phyloP scores from a whole-genome alignment of 2,329 filamentous ascomycete genomes.

The Colletotrichum limetticola region DNA sequence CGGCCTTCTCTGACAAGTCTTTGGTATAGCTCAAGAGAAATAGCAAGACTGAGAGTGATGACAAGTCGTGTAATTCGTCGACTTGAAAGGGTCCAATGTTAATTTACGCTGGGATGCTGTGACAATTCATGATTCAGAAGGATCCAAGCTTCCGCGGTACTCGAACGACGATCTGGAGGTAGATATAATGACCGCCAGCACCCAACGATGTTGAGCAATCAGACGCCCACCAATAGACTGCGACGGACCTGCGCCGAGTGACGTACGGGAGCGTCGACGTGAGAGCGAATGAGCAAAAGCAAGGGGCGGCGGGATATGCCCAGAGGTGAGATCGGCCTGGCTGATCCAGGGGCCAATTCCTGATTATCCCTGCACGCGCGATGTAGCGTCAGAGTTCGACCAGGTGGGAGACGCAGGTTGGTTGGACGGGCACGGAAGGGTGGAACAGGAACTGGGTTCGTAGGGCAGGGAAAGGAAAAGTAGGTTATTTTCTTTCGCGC shows the following conservation, averaged over 20 bases:
- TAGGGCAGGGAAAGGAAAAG: constrained; percentile 18
- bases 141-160: constrained; percentile 13
- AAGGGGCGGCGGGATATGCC: constrained; percentile 14
- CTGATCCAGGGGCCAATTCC: constrained; percentile 33
- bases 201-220: constrained; percentile 6
- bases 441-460: constrained; percentile 27
- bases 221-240: constrained; percentile 24
- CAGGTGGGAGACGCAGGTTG: constrained; percentile 25
- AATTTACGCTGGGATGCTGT: constrained; percentile 7
- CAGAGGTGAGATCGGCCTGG: constrained; percentile 27
- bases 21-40: background rate
- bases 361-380: constrained; percentile 34
- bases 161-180: constrained; percentile 6
- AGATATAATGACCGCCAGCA: constrained; percentile 22
- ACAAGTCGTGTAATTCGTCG: background rate
- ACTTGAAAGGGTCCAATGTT: background rate
- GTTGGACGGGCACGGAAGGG: constrained; percentile 9
- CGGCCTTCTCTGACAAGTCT: background rate
- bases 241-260: constrained; percentile 25
- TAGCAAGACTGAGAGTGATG: background rate
- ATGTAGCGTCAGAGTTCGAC: constrained; percentile 30
- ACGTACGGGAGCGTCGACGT: constrained; percentile 27
- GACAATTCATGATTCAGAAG: constrained; percentile 17
- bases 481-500: constrained; percentile 11
- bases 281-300: constrained; percentile 19